These are phyloP conservation scores for Byssoonygena ceratinophila DNA, from an alignment of 2,329 filamentous ascomycete species.

Conservation along the genomic window DNA sequence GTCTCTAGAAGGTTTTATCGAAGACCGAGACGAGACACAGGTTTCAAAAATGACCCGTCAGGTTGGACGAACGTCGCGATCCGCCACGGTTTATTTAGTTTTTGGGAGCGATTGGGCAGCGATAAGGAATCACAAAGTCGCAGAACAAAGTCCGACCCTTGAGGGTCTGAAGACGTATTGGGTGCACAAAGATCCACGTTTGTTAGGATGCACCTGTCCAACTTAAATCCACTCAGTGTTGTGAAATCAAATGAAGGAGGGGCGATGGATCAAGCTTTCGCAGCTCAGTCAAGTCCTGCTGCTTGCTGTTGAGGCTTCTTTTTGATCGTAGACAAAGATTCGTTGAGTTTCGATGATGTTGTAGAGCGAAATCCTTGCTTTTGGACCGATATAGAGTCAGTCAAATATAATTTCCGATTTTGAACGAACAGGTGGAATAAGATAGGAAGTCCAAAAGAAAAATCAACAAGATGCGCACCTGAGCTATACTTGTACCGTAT, in stretches of 20 bases:
- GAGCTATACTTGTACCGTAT: conserved; percentile 5
- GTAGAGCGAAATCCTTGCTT: neutral
- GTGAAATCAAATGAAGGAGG: conserved; percentile 3
- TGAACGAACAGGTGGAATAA: neutral
- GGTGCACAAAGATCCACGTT: conserved; percentile 7
- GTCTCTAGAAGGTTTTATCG: neutral
- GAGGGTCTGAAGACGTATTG: conserved; percentile 7
- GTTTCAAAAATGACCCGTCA: neutral
- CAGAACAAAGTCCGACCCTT: conserved; percentile 4
- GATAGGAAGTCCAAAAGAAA: neutral
- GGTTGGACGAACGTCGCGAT: neutral
- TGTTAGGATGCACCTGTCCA: conserved; percentile 5
- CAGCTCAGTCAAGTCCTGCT: neutral
- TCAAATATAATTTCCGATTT: conserved; percentile 1
- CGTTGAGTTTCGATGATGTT: neutral
- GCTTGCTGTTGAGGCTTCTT: neutral
- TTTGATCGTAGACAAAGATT: neutral
- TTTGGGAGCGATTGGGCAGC: conserved; percentile 8
- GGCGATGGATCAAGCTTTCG: neutral
- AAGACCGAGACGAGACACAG: neutral
- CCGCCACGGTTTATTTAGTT: neutral
- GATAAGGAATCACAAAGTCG: conserved; percentile 8
- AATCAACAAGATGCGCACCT: neutral
- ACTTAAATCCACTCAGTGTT: neutral
- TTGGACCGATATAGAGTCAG: neutral